A percentile compares a stretch with the other conserved stretches of the same genome.
phyloP scores from a whole-genome alignment of 129 eudicot genomes.

The Smallanthus sonchifolius region DNA sequence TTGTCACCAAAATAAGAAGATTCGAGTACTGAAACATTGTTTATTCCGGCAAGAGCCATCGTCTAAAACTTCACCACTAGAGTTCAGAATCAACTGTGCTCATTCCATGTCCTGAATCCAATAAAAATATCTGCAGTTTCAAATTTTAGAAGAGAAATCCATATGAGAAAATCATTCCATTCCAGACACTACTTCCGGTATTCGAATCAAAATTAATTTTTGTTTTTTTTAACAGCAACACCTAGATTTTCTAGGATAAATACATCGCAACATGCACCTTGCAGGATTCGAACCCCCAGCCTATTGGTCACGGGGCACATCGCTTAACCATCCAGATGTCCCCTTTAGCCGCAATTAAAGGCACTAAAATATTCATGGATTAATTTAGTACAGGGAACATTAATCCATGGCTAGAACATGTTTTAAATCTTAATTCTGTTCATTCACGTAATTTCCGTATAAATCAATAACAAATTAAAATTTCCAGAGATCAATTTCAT shows the following conservation, averaged over 20 bases:
- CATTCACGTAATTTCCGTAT: not conserved
- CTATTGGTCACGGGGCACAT: no score
- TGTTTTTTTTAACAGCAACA: not conserved
- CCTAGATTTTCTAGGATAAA: no score
- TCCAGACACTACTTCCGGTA: not conserved
- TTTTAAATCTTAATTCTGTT: not conserved
- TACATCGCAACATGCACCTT: no score
- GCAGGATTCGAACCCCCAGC: no score
- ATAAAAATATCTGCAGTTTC: not conserved
- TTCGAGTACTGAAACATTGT: conserved; percentile 47
- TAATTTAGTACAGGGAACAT: not conserved
- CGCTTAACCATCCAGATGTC: no score
- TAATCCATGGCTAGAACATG: not conserved
- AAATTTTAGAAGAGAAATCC: not conserved
- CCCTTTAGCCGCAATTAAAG: not conserved
- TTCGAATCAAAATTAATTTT: not conserved
- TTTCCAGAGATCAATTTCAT: not conserved
- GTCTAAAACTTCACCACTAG: conserved; percentile 1
- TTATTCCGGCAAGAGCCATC: conserved; percentile 80
- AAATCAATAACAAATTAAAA: conserved; percentile 3
- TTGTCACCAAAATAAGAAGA: conserved; percentile 43
- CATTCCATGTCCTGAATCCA: conserved; percentile 15
- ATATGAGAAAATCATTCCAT: not conserved
- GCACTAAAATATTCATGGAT: not conserved
- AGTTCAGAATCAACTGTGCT: conserved; percentile 12